These are phyloP conservation scores for Escovopsis sp. DNA, from an alignment of 2,329 filamentous ascomycete species.

Conservation along the genomic window DNA sequence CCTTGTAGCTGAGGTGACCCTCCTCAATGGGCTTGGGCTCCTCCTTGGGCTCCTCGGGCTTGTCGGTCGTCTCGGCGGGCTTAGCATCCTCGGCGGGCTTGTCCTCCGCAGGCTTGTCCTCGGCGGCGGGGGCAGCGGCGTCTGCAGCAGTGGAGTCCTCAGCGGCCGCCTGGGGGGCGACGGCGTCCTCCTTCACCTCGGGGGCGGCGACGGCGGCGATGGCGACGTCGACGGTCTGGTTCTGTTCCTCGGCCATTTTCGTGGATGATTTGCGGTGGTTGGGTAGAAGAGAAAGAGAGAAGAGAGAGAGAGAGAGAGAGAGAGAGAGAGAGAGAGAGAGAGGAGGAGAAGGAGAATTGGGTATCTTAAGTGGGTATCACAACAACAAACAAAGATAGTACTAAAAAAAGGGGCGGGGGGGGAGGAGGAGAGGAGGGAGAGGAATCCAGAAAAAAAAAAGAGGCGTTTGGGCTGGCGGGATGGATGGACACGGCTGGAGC, in stretches of 20 bases:
- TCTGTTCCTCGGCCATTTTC: slow-evolving; percentile 64
- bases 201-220: slow-evolving; percentile 32
- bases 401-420: too few relatives aligned
- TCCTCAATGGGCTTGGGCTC: slow-evolving; percentile 61
- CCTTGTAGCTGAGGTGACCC: slow-evolving; percentile 81
- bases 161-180: slow-evolving; percentile 15
- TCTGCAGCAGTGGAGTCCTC: slow-evolving; percentile 23
- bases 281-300: too few relatives aligned
- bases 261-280: slow-evolving; percentile 17
- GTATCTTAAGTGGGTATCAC: slow-evolving; percentile 34
- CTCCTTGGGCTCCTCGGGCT: slow-evolving; percentile 27
- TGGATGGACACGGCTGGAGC: slow-evolving; percentile 16
- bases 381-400: slow-evolving; percentile 30
- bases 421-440: too few relatives aligned
- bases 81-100: slow-evolving; percentile 26
- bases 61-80: slow-evolving; percentile 21
- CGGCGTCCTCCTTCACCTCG: slow-evolving; percentile 38
- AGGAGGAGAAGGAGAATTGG: too few relatives aligned
- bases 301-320: slow-evolving; percentile 16
- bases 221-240: slow-evolving; percentile 35
- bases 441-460: slow-evolving; percentile 23
- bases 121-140: slow-evolving; percentile 17
- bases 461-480: slow-evolving; percentile 15
- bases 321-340: slow-evolving; percentile 16
- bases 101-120: slow-evolving; percentile 27